A percentile compares a stretch with the other conserved stretches of the same genome.
phyloP scores from a whole-genome alignment of 371 early-diverging fungal species.

The Mortierella sp. region DNA sequence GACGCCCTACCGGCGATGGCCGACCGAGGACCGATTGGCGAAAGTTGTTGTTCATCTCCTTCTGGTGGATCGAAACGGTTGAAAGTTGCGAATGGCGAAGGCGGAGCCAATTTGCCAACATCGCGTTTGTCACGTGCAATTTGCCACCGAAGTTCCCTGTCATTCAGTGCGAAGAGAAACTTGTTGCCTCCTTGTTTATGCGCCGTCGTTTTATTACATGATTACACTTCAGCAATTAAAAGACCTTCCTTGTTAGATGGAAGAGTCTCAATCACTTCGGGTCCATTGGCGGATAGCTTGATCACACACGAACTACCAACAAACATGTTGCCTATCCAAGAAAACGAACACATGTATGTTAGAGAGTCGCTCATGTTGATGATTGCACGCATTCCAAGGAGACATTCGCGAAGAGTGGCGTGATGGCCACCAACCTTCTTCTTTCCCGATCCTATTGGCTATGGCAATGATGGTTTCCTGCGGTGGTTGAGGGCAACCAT shows the following conservation, averaged over 20 bases:
- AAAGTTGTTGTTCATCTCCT: constrained; percentile 24
- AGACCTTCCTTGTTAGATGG: constrained; percentile 38
- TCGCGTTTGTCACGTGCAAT: too few relatives aligned
- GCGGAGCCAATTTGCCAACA: too few relatives aligned
- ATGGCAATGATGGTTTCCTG: constrained; percentile 58
- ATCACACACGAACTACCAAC: constrained; percentile 49
- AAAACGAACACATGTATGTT: neutral
- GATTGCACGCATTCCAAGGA: too few relatives aligned
- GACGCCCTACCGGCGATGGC: neutral
- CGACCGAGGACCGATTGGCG: constrained; percentile 23
- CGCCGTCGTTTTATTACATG: too few relatives aligned
- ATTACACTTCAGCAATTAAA: constrained; percentile 20
- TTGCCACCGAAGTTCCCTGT: too few relatives aligned
- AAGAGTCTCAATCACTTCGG: constrained; percentile 18
- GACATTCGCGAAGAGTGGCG: too few relatives aligned
- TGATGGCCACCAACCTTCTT: constrained; percentile 57
- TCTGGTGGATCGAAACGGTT: neutral
- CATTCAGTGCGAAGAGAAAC: neutral
- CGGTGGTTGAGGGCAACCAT: neutral
- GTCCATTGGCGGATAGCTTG: constrained; percentile 22
- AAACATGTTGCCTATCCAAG: constrained; percentile 24
- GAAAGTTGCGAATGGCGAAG: too few relatives aligned
- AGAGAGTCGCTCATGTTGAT: neutral
- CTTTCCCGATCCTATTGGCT: constrained; percentile 75
- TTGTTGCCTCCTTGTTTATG: too few relatives aligned